Base-by-base conservation (phyloP, 768 basidiomycete genomes). In the Omphalotus guepiniiformis region DNA sequence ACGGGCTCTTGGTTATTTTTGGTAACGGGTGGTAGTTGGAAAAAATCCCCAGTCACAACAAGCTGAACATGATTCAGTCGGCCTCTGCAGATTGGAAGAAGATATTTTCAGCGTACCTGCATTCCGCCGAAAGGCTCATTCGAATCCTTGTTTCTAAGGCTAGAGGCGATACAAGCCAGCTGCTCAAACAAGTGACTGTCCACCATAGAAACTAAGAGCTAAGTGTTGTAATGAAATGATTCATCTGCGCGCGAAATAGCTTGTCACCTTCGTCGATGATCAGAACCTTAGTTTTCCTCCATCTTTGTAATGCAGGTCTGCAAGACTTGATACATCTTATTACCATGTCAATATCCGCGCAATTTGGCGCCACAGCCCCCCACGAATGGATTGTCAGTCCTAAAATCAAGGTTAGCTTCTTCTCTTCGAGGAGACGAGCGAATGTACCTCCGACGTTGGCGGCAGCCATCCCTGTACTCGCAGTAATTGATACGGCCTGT, bases 361-460 rank as follows among this genome's bases (percentile, higher is more conserved):
- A 59, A 2, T 80, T 85, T 2, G 88, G 66, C 0, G 88, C 83
- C 29, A 87, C 78, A 1, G 88, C 87, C 11, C 80, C 80, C 60
- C 87, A 91, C 1, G 83, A 85, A 60, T 91, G 88, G 27, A 90
- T 70, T 1, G 88, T 90, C 38, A 81, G 72, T 28, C 88, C 88
- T 62, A 41, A 98, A 93, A 56, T 98, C 97, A 64, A 93, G 95
- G 4, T 95, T 95, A 7, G 95, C 94, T 55, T 97, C 96, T 36
- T 88, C 87, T 85, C 9, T 76, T 9, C 11, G 12, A 11, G 8
- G 18, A 39, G 19, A 50, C 26, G 48, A 11, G 28, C 23, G 26
- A 29, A 23, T 34, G 30, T 56, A 59, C 83, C 84, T 22, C 82
- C 83, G 41, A 86, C 82, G 60, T 86, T 85, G 43, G 80, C 80